Evolutionary conservation across 2,329 filamentous ascomycete genomes (phyloP).

Genomic region (Xylariaceae sp.): DNA sequence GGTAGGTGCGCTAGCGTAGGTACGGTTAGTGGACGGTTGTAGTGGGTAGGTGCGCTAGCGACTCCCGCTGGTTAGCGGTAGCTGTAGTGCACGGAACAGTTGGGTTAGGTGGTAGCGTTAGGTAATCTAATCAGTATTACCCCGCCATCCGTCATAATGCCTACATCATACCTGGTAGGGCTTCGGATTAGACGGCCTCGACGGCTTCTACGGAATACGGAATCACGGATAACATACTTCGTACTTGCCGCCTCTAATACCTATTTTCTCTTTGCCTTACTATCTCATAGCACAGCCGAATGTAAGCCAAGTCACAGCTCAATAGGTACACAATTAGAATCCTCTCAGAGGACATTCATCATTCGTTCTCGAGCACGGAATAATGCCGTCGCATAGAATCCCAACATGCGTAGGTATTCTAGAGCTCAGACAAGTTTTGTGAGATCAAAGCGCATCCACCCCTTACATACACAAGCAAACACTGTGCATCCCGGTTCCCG

Average conservation of each 20-base stretch:
- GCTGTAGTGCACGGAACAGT: background rate
- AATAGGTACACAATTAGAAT: background rate
- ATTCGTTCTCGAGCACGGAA: background rate
- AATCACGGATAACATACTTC: too few species aligned
- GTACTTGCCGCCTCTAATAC: too few species aligned
- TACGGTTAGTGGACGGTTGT: background rate
- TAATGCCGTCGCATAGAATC: background rate
- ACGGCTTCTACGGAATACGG: too few species aligned
- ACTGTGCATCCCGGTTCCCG: background rate
- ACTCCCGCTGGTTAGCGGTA: background rate
- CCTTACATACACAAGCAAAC: constrained; percentile 5
- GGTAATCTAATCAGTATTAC: background rate
- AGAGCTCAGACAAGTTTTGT: background rate
- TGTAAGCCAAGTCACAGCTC: background rate
- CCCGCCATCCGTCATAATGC: background rate
- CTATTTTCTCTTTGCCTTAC: too few species aligned
- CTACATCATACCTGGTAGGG: background rate
- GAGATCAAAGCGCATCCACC: background rate
- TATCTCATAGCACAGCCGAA: background rate
- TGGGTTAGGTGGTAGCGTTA: background rate
- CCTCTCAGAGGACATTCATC: background rate
- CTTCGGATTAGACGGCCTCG: background rate
- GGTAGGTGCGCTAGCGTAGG: background rate
- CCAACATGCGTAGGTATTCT: constrained; percentile 7
- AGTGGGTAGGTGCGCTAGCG: background rate